These are phyloP conservation scores for Rhizoctonia solani DNA, from an alignment of 1,284 basidiomycete species.

Conservation along the genomic window DNA sequence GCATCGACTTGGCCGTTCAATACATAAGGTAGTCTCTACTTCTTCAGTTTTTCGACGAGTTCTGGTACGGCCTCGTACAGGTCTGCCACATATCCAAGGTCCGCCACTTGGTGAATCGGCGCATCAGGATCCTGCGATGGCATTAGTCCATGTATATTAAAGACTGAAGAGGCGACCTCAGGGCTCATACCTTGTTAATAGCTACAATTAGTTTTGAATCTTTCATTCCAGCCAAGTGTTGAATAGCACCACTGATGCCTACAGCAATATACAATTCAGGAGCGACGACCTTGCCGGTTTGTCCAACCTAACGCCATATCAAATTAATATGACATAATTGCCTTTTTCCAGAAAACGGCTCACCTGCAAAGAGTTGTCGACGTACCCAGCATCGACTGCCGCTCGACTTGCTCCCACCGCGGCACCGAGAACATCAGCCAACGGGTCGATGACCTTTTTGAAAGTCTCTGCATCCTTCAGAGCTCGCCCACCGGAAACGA, in stretches of 20 bases:
- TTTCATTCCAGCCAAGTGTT: slow-evolving; percentile 99
- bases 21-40: slow-evolving; percentile 41
- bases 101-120: slow-evolving; percentile 99
- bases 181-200: slow-evolving; percentile 81
- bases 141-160: not conserved
- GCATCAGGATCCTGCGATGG: slow-evolving; percentile 84
- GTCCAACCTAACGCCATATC: slow-evolving; percentile 65
- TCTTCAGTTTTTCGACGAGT: slow-evolving; percentile 81
- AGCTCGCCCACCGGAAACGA: slow-evolving; percentile 95
- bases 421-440: slow-evolving; percentile 91
- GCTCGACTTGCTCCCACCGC: slow-evolving; percentile 97
- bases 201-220: slow-evolving; percentile 99
- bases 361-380: slow-evolving; percentile 91
- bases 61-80: slow-evolving; percentile 88
- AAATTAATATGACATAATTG: not conserved
- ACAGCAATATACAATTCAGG: slow-evolving; percentile 95
- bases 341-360: not conserved
- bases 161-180: not conserved
- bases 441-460: slow-evolving; percentile 83
- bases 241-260: slow-evolving; percentile 97
- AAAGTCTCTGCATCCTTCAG: slow-evolving; percentile 96
- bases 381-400: slow-evolving; percentile 97
- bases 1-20: too few species aligned
- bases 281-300: slow-evolving; percentile 96
- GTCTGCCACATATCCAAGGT: slow-evolving; percentile 92